Base-by-base conservation (phyloP, 2,329 filamentous ascomycete species). In the Immersiporthe knoxdaviesiana region DNA sequence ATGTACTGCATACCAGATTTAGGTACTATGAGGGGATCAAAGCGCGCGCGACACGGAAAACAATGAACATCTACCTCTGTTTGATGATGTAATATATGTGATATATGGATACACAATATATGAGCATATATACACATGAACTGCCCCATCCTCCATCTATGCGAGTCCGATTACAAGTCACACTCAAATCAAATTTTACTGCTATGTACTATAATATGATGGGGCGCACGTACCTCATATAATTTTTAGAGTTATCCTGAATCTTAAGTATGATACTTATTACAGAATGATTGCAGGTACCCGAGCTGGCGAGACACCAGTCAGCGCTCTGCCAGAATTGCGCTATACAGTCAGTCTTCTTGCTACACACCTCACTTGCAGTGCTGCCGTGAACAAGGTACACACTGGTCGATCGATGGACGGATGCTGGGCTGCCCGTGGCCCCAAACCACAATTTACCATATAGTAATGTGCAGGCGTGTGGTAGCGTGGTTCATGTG, bases 401-500 rank as follows among this genome's bases (percentile, higher is more conserved):
- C 6, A 7, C 2, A 39, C 37, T 39, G 5, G 18, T 47, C n/a
- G n/a, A 12, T 54, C 10, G 18, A 47, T 27, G 50, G 24, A 27
- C 50, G n/a, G 24, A 24, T 27, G 24, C n/a, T 54, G 50, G 12
- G 50, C 11, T 27, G n/a, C 4, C 50, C 50, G 50, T 50, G n/a
- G 24, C 50, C 44, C 21, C 10, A 44, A n/a, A 47, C 44, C 44
- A 47, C n/a, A 21, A 47, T 21, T n/a, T n/a, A 8, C 21, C n/a
- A n/a, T n/a, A n/a, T n/a, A n/a, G n/a, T n/a, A 8, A 35, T 47
- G 44, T 47, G 3, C 24, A 27, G 50, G 50, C 50, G 50, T 54
- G 50, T 54, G 50, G 50, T 54, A 54, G 50, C 50, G 50, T 54
- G n/a, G 50, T 54, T 27, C n/a, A 24, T 14, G 12, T 54, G 50